Evolutionary conservation across 2,329 filamentous ascomycete genomes (phyloP), one percentile per base, ranked within the genome.

Genomic region (Claviceps sorghi): DNA sequence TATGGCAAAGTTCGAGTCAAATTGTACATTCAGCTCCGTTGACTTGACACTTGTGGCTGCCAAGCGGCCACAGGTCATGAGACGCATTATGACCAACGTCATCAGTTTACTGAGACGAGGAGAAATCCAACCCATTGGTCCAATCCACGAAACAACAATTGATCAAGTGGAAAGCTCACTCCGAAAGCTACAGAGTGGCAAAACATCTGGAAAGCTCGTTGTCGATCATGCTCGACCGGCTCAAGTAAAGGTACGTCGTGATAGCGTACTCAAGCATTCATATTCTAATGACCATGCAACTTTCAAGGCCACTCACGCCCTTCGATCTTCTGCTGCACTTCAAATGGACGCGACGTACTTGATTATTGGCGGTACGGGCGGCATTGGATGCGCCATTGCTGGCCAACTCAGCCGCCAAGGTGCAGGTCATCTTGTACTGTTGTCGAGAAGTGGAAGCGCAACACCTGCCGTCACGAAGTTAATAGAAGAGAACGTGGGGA

Each of bases 351-450:
- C 68, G 3, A 72, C 72, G 1, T 78, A 78, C 57, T 62, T 78
- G 48, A 65, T 78, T 42, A 69, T 76, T 29, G 75, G 75, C 19
- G 73, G 74, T 29, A 73, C 73, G 0, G 75, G 75, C 36, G 75
- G 73, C 21, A 64, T 78, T 10, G 75, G 75, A 10, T 65, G 72
- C 38, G 73, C 71, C 54, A 70, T 78, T 59, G 64, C 72, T 8
- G 66, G 66, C 6, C 72, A 72, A 68, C 73, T 78, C 71, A 65
- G 72, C 5, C 62, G 63, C 40, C 69, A 70, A 17, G 76, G 75
- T 3, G 76, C 75, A 8, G 65, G 67, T 8, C 67, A 73, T 55
- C 60, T 79, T 22, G 69, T 75, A 0, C 66, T 78, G 2, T 64
- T 78, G 19, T 78, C 75, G 1, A 68, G 74, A 32, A 72, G 65